Base-by-base conservation (phyloP, 345 rosid genomes). In the Capsella bursapastoris region DNA sequence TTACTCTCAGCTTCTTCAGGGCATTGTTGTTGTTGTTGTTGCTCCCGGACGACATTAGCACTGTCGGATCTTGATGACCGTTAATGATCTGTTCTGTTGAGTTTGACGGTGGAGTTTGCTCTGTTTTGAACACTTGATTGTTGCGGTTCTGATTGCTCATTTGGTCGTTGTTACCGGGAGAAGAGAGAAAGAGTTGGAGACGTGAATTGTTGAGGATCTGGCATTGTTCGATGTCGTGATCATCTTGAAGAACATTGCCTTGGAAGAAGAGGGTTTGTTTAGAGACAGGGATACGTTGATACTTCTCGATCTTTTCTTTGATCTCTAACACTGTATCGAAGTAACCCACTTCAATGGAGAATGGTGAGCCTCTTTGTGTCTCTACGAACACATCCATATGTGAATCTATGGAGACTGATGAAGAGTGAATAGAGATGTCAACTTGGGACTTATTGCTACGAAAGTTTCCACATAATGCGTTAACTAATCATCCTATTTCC, bases 301-400 rank as follows among this genome's bases (percentile, higher is more conserved):
- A 85, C 63, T 89, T 91, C 3, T 86, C 82, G 14, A 93, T 79
- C 73, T 93, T 91, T 40, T 86, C 81, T 79, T 91, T 91, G 85
- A 93, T 93, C 63, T 88, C 91, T 4, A 82, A 76, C 14, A 93
- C 86, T 0, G 94, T 84, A 45, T 93, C 98, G 9, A 81, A 88
- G 82, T 73, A 91, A 35, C 97, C 90, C 28, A 91, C 68, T 86
- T 91, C 96, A 64, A 93, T 88, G 73, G 87, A 75, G 85, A 93
- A 89, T 12, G 83, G 71, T 57, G 66, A 68, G 52, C 90, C 91
- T 64, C 73, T 67, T 25, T 80, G 86, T 22, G 82, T 70, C 44
- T 89, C 91, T 55, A 89, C 85, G 82, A 85, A 74, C 32, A 93
- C 86, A 77, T 89, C 93, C 93, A 89, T 89, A 1, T 14, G 40